These are phyloP conservation scores for Hortaea sp. DNA, from an alignment of 2,329 filamentous ascomycete genomes.

Conservation along the genomic window DNA sequence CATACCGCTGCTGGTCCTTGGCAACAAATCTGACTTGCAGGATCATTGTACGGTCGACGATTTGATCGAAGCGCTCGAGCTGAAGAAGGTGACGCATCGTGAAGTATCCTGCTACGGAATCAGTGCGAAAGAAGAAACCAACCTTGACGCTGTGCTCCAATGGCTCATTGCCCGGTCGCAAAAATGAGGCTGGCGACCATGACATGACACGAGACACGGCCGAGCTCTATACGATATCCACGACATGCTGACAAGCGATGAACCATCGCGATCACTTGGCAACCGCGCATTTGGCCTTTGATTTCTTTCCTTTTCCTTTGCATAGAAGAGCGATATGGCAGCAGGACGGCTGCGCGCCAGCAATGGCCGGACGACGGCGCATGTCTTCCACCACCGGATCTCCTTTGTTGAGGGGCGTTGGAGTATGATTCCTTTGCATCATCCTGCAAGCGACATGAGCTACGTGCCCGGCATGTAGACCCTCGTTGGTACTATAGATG, in stretches of 20 bases:
- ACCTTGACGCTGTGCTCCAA: slow-evolving; percentile 90
- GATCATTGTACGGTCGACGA: slow-evolving; percentile 88
- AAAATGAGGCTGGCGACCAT: slow-evolving; percentile 38
- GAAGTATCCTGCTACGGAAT: slow-evolving; percentile 99
- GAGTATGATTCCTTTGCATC: too few relatives aligned
- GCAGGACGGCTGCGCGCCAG: slow-evolving; percentile 24
- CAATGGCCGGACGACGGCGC: slow-evolving; percentile 20
- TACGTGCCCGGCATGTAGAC: too few relatives aligned
- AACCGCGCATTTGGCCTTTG: neutral
- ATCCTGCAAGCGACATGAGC: too few relatives aligned
- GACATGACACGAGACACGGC: slow-evolving; percentile 2
- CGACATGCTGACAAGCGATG: neutral
- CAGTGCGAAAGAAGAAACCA: slow-evolving; percentile 97
- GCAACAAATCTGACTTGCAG: slow-evolving; percentile 95
- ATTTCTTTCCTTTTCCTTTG: slow-evolving; percentile 1
- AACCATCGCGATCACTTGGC: slow-evolving; percentile 3
- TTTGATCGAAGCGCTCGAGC: slow-evolving; percentile 81
- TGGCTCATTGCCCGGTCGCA: slow-evolving; percentile 89
- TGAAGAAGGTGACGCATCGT: slow-evolving; percentile 79
- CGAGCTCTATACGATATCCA: slow-evolving; percentile 4
- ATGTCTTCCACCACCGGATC: neutral
- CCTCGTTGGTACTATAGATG: too few relatives aligned
- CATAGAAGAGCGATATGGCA: slow-evolving; percentile 13
- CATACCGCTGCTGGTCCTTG: slow-evolving; percentile 86
- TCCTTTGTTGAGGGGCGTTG: neutral